phyloP scores from a whole-genome alignment of 2,329 filamentous ascomycete species.

The Colletotrichum lupini region DNA sequence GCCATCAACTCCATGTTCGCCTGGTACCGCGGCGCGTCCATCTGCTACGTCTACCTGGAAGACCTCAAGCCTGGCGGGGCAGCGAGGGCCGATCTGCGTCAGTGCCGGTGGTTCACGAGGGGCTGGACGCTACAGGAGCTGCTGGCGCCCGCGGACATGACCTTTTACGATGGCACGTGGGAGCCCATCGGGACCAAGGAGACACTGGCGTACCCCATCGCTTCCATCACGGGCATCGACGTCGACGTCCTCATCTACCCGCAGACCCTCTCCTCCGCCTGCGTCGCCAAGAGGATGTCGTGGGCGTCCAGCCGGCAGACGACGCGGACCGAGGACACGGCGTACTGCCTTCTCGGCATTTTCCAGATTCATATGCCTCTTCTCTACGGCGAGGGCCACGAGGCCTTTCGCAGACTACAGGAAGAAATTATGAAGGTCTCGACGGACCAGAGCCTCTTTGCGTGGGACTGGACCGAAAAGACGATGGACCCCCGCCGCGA shows the following conservation, averaged over 20 bases:
- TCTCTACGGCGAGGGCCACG: conserved; percentile 40
- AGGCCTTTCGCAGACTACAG: conserved; percentile 38
- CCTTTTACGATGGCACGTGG: conserved; percentile 38
- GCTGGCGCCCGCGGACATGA: conserved; percentile 37
- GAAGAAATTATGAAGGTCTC: background rate
- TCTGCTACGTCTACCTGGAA: conserved; percentile 23
- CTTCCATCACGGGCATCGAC: conserved; percentile 42
- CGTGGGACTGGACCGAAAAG: background rate
- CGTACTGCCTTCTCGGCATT: conserved; percentile 41
- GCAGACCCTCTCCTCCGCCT: conserved; percentile 19
- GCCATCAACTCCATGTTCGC: conserved; percentile 34
- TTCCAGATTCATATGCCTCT: conserved; percentile 42
- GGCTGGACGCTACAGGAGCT: conserved; percentile 41
- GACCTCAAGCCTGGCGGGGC: background rate
- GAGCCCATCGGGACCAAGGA: background rate
- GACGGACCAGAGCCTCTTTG: conserved; percentile 12
- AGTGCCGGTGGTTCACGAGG: conserved; percentile 38
- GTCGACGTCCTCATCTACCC: background rate
- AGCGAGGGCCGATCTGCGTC: background rate
- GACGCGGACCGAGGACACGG: conserved; percentile 38
- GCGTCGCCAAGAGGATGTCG: conserved; percentile 41
- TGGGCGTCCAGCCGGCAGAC: conserved; percentile 39
- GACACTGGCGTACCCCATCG: conserved; percentile 32
- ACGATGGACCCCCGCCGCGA: background rate
- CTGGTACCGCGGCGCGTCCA: conserved; percentile 24